phyloP scores from a whole-genome alignment of 2,329 filamentous ascomycete genomes.

The Erysiphe pulchra region DNA sequence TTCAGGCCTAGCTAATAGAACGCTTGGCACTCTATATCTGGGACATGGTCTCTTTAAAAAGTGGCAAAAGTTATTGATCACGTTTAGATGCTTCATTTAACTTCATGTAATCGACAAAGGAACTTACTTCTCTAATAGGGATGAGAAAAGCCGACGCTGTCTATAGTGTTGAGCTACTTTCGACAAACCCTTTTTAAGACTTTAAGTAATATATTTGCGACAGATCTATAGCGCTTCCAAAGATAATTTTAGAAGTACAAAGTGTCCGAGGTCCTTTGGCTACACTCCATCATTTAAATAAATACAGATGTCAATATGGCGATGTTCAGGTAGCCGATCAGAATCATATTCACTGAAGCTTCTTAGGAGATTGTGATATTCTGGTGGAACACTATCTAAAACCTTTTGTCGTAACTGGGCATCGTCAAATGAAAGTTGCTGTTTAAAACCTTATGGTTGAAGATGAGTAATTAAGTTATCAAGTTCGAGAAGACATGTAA shows the following conservation, averaged over 20 bases:
- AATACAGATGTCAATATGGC: not conserved
- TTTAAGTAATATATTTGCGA: not conserved
- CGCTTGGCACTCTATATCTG: not conserved
- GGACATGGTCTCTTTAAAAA: not conserved
- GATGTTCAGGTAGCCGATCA: not conserved
- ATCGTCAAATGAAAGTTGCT: not conserved
- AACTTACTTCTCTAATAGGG: not conserved
- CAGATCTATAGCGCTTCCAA: not conserved
- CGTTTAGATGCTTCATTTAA: not conserved
- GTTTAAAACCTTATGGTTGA: not conserved
- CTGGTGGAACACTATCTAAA: not conserved
- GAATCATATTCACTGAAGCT: not conserved
- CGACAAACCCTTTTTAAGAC: not conserved
- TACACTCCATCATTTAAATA: not conserved
- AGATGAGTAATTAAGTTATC: not conserved
- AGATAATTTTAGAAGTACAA: not conserved
- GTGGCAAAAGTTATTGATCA: not conserved
- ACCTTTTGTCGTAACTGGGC: not conserved
- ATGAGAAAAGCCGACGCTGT: not conserved
- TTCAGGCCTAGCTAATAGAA: not conserved
- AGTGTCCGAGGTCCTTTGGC: not conserved
- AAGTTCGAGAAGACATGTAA: not conserved
- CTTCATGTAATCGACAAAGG: not conserved
- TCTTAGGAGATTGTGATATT: not conserved
- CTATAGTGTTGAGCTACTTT: not conserved